Evolutionary conservation across 257 asterid species (phyloP).

Genomic region (Catharanthus roseus): DNA sequence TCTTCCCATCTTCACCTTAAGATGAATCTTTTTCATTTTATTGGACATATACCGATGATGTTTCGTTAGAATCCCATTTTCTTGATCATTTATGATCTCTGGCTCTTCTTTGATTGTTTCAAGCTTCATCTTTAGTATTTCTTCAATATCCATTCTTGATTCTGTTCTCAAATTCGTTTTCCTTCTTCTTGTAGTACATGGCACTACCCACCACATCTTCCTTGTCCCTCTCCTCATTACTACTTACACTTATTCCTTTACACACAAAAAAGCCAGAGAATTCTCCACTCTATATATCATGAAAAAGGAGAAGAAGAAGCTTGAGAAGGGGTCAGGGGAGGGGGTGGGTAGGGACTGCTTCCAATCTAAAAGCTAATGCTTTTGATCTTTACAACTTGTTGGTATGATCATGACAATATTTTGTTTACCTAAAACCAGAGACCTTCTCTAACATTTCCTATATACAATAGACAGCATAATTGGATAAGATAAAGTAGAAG

Average conservation of each 20-base stretch:
- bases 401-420: slow-evolving; percentile 23
- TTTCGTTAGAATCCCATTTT: slow-evolving; percentile 13
- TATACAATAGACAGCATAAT: slow-evolving; percentile 16
- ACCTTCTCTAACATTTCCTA: slow-evolving; percentile 5
- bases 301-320: slow-evolving; percentile 14
- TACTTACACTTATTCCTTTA: not conserved
- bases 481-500: slow-evolving; percentile 16
- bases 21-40: slow-evolving; percentile 33
- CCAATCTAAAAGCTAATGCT: slow-evolving; percentile 10
- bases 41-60: slow-evolving; percentile 15
- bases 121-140: slow-evolving; percentile 71
- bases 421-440: slow-evolving; percentile 19
- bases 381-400: slow-evolving; percentile 36
- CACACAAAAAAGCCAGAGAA: not conserved
- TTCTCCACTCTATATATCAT: slow-evolving; percentile 6
- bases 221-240: slow-evolving; percentile 20
- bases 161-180: slow-evolving; percentile 41
- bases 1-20: slow-evolving; percentile 39
- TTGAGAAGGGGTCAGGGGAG: not conserved
- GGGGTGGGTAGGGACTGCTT: slow-evolving; percentile 16
- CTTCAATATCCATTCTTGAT: slow-evolving; percentile 50
- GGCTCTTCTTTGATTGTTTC: slow-evolving; percentile 61
- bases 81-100: slow-evolving; percentile 27
- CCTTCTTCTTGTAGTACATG: slow-evolving; percentile 30
- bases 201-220: slow-evolving; percentile 41